Base-by-base conservation (phyloP, 352 stramenopile genomes). In the Phytopythium vexans region DNA sequence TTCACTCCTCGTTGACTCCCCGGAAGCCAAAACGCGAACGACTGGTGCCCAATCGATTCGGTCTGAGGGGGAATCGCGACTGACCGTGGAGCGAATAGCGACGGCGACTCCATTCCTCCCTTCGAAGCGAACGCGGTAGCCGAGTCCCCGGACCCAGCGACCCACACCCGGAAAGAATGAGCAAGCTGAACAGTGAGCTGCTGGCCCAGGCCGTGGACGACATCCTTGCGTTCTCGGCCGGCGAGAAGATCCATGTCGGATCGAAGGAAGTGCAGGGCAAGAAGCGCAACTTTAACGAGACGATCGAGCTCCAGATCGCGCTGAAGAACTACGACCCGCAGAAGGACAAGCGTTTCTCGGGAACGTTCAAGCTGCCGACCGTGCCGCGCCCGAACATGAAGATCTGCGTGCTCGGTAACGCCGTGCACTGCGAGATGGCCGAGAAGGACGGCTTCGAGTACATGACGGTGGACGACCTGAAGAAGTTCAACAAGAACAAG, bases 401-500 rank as follows among this genome's bases (percentile, higher is more conserved):
- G 76, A 97, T 98, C 65, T 99, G 97, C 77, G 94, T 99, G 66
- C 90, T 99, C 55, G 97, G 96, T 82, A 99, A 99, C 74, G 97
- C 97, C 64, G 89, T 97, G 35, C 97, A 99, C 79, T 99, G 95
- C 66, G 96, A 99, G 70, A 88, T 99, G 77, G 97, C 96, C 54
- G 96, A 99, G 77, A 96, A 98, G 76, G 94, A 98, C 50, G 96
- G 96, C 66, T 94, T 98, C 51, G 94, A 99, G 65, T 95, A 89
- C 84, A 99, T 99, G 96, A 98, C 87, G 59, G 96, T 99, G 60
- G 97, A 99, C 67, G 97, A 99, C 73, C 76, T 99, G 36, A 99
- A 99, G 88, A 99, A 99, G 81, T 98, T 99, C 68, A 99, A 99
- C 97, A 99, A 99, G 89, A 98, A 99, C 94, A 99, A 99, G 93